Evolutionary conservation across 106 monocot species (phyloP), one percentile per base, ranked within the genome.

Genomic region (Alisma plantagoaquatica): DNA sequence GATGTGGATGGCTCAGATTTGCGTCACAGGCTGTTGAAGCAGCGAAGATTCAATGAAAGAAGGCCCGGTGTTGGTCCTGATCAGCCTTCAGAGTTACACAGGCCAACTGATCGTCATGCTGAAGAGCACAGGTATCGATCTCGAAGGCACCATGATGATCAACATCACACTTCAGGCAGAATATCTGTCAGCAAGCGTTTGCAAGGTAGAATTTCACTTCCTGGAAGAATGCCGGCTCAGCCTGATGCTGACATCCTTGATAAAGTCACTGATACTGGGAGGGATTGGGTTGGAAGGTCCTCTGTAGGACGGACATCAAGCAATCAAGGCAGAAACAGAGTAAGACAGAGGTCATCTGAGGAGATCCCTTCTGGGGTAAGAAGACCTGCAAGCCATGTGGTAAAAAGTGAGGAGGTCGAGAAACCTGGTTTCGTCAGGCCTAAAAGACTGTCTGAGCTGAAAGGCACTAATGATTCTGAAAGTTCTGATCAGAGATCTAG

Each of bases 171-270:
- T 57, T 27, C 28, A 26, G 41, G 6, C 21, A 56, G 64, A 22
- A 55, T 48, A 26, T 59, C 67, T 41, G 38, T 82, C 58, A 65
- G 93, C 41, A 71, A 63, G 43, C 79, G 87, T 17, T 53, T 94
- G 20, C 58, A 61, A 53, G 94, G 88, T 59, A 84, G 94, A 73
- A 94, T 94, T 33, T 78, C 46, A 21, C 72, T 94, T 42, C 77
- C 88, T 41, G 29, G 19, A 44, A 63, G 50, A 52, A 49, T 54
- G 22, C 42, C 77, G 15, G 57, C 33, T 1, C 77, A 61, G 10
- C 51, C 11, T 23, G 17, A 43, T 25, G 17, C 19, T 15, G 71
- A 76, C 47, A 29, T 31, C 20, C 57, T 41, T 20, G 80, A 71
- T 22, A 68, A 54, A 56, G 75, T 63, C 3, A 64, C 51, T n/a